Conservation (phyloP, 352 stramenopile species). For the Globisporangium iwayamae region DNA sequence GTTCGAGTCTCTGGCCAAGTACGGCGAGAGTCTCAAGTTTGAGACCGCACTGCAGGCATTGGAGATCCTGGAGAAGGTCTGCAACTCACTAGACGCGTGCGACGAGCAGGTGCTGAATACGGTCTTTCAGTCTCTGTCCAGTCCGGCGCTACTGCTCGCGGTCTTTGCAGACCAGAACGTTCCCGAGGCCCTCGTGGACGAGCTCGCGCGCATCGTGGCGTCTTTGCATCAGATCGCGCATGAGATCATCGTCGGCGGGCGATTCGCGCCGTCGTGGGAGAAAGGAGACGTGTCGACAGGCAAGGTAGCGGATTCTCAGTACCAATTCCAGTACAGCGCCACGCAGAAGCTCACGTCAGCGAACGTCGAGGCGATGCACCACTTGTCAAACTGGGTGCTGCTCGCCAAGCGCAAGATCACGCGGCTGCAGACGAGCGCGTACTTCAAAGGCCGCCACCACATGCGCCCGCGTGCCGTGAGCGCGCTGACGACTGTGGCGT, state of each 20-base stretch:
- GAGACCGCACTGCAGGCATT: constrained; percentile 60
- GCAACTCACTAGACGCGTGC: constrained; percentile 12
- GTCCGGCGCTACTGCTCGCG: constrained; percentile 66
- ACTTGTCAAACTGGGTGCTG: constrained; percentile 80
- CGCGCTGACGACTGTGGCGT: constrained; percentile 39
- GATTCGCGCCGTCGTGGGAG: constrained; percentile 24
- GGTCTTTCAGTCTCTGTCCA: constrained; percentile 41
- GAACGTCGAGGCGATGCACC: constrained; percentile 71
- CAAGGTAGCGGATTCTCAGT: background rate
- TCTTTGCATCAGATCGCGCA: constrained; percentile 46
- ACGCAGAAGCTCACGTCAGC: constrained; percentile 36
- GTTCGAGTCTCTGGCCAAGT: constrained; percentile 41
- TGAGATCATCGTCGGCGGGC: constrained; percentile 40
- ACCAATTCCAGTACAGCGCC: background rate
- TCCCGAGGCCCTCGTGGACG: constrained; percentile 41
- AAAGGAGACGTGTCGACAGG: background rate
- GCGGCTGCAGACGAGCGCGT: constrained; percentile 40
- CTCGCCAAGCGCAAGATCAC: constrained; percentile 70
- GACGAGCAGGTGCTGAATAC: constrained; percentile 20
- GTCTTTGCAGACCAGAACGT: constrained; percentile 36
- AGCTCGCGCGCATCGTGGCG: constrained; percentile 54
- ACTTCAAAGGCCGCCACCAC: constrained; percentile 25
- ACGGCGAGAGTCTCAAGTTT: constrained; percentile 50
- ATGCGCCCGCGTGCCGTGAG: constrained; percentile 36
- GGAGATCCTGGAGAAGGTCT: constrained; percentile 43